Conservation (phyloP, 2,329 filamentous ascomycete genomes). For the Aspergillus pseudonomiae region DNA sequence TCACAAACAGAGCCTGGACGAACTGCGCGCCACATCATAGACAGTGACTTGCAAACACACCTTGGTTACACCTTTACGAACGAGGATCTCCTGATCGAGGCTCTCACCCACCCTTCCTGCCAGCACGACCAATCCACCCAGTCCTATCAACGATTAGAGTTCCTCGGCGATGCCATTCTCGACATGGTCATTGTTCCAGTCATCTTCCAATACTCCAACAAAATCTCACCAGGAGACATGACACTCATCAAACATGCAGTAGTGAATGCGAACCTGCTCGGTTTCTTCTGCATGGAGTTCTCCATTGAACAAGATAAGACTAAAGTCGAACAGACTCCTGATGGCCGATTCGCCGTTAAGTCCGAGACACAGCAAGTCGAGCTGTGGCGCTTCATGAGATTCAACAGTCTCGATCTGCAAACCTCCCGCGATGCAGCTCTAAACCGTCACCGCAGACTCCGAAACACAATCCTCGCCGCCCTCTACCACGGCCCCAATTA, state of each 20-base stretch:
- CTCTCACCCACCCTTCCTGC: slow-evolving; percentile 75
- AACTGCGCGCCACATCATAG: slow-evolving; percentile 16
- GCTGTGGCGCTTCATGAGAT: slow-evolving; percentile 72
- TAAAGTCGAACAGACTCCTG: slow-evolving; percentile 9
- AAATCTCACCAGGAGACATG: slow-evolving; percentile 64
- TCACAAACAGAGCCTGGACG: not conserved
- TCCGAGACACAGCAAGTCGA: slow-evolving; percentile 40
- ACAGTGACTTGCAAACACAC: slow-evolving; percentile 21
- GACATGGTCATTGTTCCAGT: slow-evolving; percentile 72
- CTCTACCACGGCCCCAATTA: slow-evolving; percentile 60
- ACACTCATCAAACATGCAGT: slow-evolving; percentile 74
- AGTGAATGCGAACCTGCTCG: slow-evolving; percentile 79
- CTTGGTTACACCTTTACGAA: slow-evolving; percentile 73
- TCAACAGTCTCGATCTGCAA: slow-evolving; percentile 18
- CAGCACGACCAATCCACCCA: slow-evolving; percentile 53
- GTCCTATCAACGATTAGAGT: slow-evolving; percentile 78
- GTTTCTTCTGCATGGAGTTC: slow-evolving; percentile 70
- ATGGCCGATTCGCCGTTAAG: slow-evolving; percentile 29
- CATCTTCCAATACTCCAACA: slow-evolving; percentile 28
- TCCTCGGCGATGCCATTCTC: slow-evolving; percentile 82
- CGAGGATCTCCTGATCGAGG: slow-evolving; percentile 71
- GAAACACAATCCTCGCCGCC: slow-evolving; percentile 52
- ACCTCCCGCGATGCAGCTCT: slow-evolving; percentile 23
- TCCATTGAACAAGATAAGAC: slow-evolving; percentile 20
- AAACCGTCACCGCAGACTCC: slow-evolving; percentile 53